A percentile compares a stretch with the other conserved stretches of the same genome.
These are phyloP conservation scores for Penicillium sp. DNA, from an alignment of 2,329 filamentous ascomycete species.

Conservation along the genomic window DNA sequence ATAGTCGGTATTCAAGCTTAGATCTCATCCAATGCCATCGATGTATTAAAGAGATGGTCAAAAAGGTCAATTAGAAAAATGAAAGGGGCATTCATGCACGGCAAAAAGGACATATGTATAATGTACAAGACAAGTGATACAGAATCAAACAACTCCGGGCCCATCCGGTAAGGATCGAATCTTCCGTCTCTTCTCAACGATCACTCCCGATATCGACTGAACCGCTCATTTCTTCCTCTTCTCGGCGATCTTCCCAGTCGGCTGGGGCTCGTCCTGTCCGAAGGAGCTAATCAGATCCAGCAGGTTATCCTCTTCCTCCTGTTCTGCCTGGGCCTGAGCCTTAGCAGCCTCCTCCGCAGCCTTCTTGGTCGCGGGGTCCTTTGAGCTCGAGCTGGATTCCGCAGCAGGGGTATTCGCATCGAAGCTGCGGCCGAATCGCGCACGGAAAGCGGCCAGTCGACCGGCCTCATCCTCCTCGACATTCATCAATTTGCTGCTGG, in stretches of 20 bases:
- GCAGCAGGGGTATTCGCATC: conserved; percentile 55
- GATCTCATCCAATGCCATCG: no score
- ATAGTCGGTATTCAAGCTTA: no score
- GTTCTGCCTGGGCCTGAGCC: conserved; percentile 48
- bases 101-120: conserved; percentile 17
- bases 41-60: neutral
- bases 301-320: conserved; percentile 53
- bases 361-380: conserved; percentile 18
- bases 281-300: conserved; percentile 58
- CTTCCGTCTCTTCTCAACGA: neutral
- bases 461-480: conserved; percentile 95
- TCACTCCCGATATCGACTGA: conserved; percentile 4
- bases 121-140: conserved; percentile 23
- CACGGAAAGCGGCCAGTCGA: conserved; percentile 78
- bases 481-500: conserved; percentile 74
- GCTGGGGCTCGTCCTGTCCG: conserved; percentile 41
- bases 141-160: conserved; percentile 20
- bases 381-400: conserved; percentile 26
- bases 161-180: conserved; percentile 5
- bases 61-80: neutral
- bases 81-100: conserved; percentile 1
- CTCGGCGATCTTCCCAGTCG: conserved; percentile 34
- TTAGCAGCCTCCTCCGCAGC: conserved; percentile 44
- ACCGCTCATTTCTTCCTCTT: conserved; percentile 32
- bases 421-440: conserved; percentile 78